phyloP scores from a whole-genome alignment of 805 yeast species.

The Kluyveromyces wickerhamii region DNA sequence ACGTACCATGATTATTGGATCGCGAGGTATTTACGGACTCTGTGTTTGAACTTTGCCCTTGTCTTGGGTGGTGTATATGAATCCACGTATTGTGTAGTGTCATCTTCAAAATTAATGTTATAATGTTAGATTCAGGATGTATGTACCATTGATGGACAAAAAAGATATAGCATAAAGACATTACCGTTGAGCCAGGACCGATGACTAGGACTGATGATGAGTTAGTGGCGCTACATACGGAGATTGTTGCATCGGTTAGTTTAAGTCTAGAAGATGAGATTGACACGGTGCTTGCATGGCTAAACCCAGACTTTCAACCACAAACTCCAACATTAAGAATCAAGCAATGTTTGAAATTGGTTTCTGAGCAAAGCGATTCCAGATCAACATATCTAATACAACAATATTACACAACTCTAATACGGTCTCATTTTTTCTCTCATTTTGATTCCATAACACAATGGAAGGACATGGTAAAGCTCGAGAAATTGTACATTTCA shows the following conservation, averaged over 20 bases:
- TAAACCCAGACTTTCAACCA: slow-evolving; percentile 20
- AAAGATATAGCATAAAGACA: too few relatives aligned
- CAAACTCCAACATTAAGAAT: slow-evolving; percentile 20
- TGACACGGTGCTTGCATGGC: slow-evolving; percentile 19
- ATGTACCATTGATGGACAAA: too few relatives aligned
- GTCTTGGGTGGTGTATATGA: too few relatives aligned
- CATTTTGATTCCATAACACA: slow-evolving; percentile 11
- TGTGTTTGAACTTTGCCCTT: not conserved
- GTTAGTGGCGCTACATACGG: not conserved
- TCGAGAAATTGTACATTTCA: slow-evolving; percentile 16
- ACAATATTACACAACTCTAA: slow-evolving; percentile 17
- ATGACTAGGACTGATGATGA: slow-evolving; percentile 7
- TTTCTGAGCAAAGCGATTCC: slow-evolving; percentile 3
- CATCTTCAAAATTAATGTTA: too few relatives aligned
- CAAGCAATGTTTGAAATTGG: slow-evolving; percentile 11
- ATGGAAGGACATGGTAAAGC: slow-evolving; percentile 16
- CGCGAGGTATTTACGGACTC: not conserved
- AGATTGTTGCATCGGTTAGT: slow-evolving; percentile 7
- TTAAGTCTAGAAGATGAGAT: slow-evolving; percentile 18
- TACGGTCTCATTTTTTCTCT: slow-evolving; percentile 19
- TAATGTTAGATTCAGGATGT: too few relatives aligned
- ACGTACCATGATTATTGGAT: not conserved
- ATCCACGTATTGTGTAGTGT: too few relatives aligned
- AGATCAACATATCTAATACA: slow-evolving; percentile 9
- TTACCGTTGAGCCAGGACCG: not conserved